Percentiles rank a stretch among this genome's conserved stretches.
These are phyloP conservation scores for Saturnispora ahearnii DNA, from an alignment of 805 yeast species.

Conservation along the genomic window DNA sequence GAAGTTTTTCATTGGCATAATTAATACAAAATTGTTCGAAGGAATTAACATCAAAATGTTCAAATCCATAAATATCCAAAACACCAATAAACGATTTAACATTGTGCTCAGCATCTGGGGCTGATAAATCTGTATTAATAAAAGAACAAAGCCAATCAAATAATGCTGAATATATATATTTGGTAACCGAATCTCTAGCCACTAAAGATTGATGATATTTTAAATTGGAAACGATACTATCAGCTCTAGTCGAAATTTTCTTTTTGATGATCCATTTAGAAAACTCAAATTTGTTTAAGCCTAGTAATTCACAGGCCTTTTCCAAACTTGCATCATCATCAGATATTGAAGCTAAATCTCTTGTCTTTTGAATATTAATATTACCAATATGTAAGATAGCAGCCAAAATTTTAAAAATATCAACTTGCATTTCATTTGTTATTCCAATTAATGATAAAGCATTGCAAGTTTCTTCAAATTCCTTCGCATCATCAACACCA, in stretches of 20 bases:
- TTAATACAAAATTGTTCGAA: constrained; percentile 97
- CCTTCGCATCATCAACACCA: constrained; percentile 75
- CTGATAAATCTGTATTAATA: constrained; percentile 73
- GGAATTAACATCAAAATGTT: constrained; percentile 87
- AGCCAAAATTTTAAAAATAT: constrained; percentile 71
- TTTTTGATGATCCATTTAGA: constrained; percentile 90
- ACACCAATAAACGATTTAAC: constrained; percentile 84
- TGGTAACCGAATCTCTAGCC: constrained; percentile 92
- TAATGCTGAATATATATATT: constrained; percentile 81
- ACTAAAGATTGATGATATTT: constrained; percentile 77
- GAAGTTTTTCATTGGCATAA: constrained; percentile 93
- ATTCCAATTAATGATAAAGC: constrained; percentile 79
- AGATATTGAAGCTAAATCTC: constrained; percentile 70
- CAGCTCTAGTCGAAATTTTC: constrained; percentile 84
- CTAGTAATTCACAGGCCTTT: constrained; percentile 75
- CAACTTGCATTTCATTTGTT: constrained; percentile 43
- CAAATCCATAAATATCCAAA: constrained; percentile 94
- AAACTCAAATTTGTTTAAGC: constrained; percentile 61
- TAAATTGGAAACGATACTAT: constrained; percentile 77
- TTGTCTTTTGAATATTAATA: constrained; percentile 72
- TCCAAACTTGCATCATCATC: constrained; percentile 78
- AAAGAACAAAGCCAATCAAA: constrained; percentile 91
- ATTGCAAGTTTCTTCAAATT: constrained; percentile 63
- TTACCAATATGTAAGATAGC: constrained; percentile 90
- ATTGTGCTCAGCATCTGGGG: constrained; percentile 50